These are phyloP conservation scores for Heliamphora pulchella DNA, from an alignment of 179 eudicot species.

Conservation along the genomic window DNA sequence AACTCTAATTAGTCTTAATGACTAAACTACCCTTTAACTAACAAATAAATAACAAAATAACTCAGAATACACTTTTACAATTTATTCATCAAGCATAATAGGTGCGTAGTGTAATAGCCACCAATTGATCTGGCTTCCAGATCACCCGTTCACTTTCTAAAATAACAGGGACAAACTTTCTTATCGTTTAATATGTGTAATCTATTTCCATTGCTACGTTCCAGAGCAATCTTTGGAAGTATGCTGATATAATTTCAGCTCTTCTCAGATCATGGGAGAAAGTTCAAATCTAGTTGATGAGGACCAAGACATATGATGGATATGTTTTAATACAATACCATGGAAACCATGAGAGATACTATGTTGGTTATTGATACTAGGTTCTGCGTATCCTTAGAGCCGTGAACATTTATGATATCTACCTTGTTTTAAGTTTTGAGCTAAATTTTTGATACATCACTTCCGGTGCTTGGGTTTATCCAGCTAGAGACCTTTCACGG, in stretches of 20 bases:
- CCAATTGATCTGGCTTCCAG: not conserved
- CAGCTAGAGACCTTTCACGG: constrained; percentile 21
- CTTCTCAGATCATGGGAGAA: constrained; percentile 15
- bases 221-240: not conserved
- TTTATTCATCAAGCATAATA: not conserved
- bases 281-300: constrained; percentile 3
- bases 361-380: not conserved
- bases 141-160: not conserved
- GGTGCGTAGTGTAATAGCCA: not conserved
- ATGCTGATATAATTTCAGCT: not conserved
- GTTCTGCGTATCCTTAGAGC: not conserved
- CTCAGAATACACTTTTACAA: too few species aligned
- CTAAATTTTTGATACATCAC: not conserved
- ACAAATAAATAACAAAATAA: too few species aligned
- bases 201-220: not conserved
- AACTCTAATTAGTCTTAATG: too few species aligned
- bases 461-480: constrained; percentile 30
- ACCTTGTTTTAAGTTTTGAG: not conserved
- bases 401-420: not conserved
- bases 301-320: constrained; percentile 10
- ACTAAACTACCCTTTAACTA: too few species aligned
- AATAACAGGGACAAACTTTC: not conserved
- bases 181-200: not conserved
- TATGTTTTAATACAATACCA: constrained; percentile 16
- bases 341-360: constrained; percentile 20